Conservation (phyloP, 139 green algal genomes). For the Asterochloris sp. region DNA sequence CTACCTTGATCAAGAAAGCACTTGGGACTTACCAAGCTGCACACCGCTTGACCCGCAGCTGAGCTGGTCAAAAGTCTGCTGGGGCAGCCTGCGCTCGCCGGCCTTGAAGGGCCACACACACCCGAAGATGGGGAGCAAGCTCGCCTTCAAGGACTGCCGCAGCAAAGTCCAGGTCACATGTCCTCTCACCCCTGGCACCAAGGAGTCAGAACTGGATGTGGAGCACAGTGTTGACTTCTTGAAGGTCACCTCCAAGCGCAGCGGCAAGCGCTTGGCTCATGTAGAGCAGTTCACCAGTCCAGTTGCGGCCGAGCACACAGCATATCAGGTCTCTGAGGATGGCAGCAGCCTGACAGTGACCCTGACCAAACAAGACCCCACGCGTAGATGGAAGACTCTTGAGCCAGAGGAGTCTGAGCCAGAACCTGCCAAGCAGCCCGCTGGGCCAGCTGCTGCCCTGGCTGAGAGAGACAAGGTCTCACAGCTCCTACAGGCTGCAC, state of each 20-base stretch:
- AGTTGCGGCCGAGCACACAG: neutral
- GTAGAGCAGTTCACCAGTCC: conserved; percentile 1
- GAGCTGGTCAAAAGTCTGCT: too few relatives aligned
- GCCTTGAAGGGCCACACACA: too few relatives aligned
- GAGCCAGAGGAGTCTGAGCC: neutral
- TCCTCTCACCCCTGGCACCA: neutral
- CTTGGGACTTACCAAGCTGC: too few relatives aligned
- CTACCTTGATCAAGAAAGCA: too few relatives aligned
- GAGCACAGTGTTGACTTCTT: conserved; percentile 1
- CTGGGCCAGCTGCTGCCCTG: neutral
- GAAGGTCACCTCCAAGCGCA: neutral
- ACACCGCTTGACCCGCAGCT: too few relatives aligned
- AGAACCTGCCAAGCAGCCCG: neutral
- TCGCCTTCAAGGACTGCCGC: too few relatives aligned
- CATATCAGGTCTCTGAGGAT: neutral
- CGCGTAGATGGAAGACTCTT: neutral
- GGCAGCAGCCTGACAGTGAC: neutral
- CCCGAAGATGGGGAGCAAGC: too few relatives aligned
- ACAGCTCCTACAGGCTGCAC: neutral
- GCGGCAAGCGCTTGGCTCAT: neutral
- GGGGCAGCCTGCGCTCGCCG: too few relatives aligned
- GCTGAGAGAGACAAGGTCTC: conserved; percentile 11
- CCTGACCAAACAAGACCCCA: neutral
- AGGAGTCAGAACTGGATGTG: neutral
- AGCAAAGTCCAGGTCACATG: too few relatives aligned